phyloP scores from a whole-genome alignment of 164 flowering plant species.

The Chimonanthus praecox region DNA sequence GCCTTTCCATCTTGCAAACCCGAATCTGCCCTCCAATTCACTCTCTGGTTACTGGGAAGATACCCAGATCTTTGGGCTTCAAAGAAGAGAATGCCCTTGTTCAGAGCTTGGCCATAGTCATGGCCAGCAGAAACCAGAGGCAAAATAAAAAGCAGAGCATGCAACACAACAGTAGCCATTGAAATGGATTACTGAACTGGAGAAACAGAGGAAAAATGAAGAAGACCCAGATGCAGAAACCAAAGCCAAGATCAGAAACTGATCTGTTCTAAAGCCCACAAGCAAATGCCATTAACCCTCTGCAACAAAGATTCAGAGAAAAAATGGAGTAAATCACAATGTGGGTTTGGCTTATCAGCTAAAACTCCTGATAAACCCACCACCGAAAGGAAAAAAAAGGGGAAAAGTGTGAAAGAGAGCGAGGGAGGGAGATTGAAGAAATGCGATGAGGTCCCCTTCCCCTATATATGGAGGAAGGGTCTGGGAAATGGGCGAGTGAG shows the following conservation, averaged over 20 bases:
- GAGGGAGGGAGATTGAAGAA: not conserved
- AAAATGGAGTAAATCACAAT: not conserved
- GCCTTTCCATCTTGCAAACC: constrained; percentile 82
- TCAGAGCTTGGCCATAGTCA: constrained; percentile 75
- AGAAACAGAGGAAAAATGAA: constrained; percentile 2
- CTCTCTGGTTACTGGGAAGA: constrained; percentile 75
- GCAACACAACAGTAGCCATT: constrained; percentile 30
- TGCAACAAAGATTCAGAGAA: not conserved
- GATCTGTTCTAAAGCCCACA: not conserved
- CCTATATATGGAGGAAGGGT: constrained; percentile 1
- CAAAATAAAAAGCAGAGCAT: constrained; percentile 26
- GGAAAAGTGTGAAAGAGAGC: not conserved
- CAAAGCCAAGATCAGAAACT: not conserved
- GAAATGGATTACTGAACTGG: constrained; percentile 18
- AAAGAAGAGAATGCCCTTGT: constrained; percentile 78
- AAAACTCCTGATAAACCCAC: constrained; percentile 5
- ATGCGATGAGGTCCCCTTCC: not conserved
- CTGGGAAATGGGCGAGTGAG: not conserved
- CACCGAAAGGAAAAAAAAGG: not conserved
- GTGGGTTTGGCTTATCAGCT: constrained; percentile 7
- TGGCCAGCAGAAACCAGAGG: constrained; percentile 62
- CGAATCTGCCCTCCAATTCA: constrained; percentile 81
- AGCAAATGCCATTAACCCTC: constrained; percentile 1
- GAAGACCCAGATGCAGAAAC: constrained; percentile 5
- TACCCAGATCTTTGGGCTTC: constrained; percentile 98